These are phyloP conservation scores for Acephala macrosclerotiorum DNA, from an alignment of 2,329 filamentous ascomycete species.

Conservation along the genomic window DNA sequence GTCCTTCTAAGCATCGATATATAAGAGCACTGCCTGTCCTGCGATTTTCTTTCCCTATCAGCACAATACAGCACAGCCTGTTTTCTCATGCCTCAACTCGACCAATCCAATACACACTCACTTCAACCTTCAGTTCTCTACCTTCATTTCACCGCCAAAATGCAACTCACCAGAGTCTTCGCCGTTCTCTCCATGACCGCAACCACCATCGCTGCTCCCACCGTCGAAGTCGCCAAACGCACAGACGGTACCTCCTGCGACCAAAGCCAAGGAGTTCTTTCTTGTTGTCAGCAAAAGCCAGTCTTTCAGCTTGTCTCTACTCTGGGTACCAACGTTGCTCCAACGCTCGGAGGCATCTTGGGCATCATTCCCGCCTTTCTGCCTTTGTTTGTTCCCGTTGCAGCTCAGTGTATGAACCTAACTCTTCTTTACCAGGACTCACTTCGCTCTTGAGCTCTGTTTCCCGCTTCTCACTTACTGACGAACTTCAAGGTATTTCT, in stretches of 20 bases:
- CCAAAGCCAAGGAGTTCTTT: constrained; percentile 6
- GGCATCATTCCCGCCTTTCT: constrained; percentile 13
- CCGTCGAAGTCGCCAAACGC: constrained; percentile 23
- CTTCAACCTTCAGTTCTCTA: constrained; percentile 6
- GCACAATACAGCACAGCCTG: constrained; percentile 12
- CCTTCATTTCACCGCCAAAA: constrained; percentile 31
- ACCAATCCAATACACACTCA: constrained; percentile 12
- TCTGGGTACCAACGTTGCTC: constrained; percentile 11
- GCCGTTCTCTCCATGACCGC: constrained; percentile 35
- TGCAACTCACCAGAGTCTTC: constrained; percentile 37
- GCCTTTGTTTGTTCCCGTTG: constrained; percentile 11
- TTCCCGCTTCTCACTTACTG: not conserved
- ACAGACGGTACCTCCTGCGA: constrained; percentile 16
- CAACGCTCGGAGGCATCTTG: constrained; percentile 13
- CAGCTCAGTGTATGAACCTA: constrained; percentile 17
- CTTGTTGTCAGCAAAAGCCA: constrained; percentile 26
- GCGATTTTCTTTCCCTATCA: not conserved
- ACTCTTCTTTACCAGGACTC: not conserved
- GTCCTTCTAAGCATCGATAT: not conserved
- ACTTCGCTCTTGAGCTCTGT: not conserved
- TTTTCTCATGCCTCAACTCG: constrained; percentile 2
- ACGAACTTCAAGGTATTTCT: constrained; percentile 10
- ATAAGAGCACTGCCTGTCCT: constrained; percentile 6
- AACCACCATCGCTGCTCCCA: constrained; percentile 33
- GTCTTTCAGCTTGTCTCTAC: not conserved